Evolutionary conservation across 2,329 filamentous ascomycete species (phyloP).

Genomic region (Penicillium sp.): DNA sequence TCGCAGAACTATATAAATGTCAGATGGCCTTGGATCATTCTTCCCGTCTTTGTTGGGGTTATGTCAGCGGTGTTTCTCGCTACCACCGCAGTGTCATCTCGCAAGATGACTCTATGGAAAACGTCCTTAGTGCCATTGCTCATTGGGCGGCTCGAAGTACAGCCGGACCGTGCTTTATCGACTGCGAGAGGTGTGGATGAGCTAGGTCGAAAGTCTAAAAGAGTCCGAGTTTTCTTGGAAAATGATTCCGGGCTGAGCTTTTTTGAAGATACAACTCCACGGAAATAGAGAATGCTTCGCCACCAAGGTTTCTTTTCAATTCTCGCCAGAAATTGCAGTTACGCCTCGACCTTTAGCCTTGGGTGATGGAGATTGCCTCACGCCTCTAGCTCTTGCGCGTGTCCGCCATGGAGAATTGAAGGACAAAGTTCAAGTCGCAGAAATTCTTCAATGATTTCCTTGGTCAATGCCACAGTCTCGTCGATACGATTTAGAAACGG

Average conservation of each 20-base stretch:
- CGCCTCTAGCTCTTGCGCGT: too few species aligned
- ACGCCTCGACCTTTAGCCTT: too few species aligned
- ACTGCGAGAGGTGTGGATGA: neutral
- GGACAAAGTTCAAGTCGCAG: neutral
- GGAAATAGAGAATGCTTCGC: too few species aligned
- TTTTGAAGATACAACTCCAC: neutral
- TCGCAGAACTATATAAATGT: neutral
- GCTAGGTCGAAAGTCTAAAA: neutral
- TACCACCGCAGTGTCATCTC: neutral
- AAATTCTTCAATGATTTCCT: neutral
- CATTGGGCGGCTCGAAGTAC: neutral
- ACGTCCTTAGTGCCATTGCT: neutral
- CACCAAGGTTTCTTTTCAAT: too few species aligned
- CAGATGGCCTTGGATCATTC: neutral
- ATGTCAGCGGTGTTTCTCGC: neutral
- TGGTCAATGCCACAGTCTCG: conserved; percentile 1
- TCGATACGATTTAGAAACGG: conserved; percentile 2
- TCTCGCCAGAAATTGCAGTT: too few species aligned
- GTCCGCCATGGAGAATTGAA: neutral
- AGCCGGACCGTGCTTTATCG: neutral
- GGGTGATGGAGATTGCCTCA: too few species aligned
- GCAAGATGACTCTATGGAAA: neutral
- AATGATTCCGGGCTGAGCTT: neutral
- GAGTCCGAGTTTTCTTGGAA: neutral
- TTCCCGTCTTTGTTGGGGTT: neutral